Evolutionary conservation across 345 rosid genomes (phyloP), one percentile per base, ranked within the genome.

Genomic region (Conringia planisiliqua): DNA sequence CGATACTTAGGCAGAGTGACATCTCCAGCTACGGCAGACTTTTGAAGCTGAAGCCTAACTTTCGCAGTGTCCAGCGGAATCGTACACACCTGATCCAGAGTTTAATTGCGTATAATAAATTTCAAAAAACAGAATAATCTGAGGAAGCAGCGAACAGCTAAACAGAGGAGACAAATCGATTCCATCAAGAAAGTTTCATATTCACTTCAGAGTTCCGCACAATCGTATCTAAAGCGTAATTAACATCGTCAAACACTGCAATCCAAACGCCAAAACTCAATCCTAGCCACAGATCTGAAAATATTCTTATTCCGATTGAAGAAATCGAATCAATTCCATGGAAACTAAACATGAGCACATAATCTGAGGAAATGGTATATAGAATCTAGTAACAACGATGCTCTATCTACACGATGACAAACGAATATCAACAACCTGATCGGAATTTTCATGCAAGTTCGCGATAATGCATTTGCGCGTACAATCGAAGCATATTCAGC

Each of bases 41-140:
- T 88, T 69, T 96, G 99, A 55, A 96, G 98, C 87, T 96, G 99
- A 69, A 96, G 99, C 85, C 99, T 89, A 44, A 96, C 99, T 82
- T 96, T 92, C 32, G 99, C 99, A 80, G 96, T 90, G 81, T 92
- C 98, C 85, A 96, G 73, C 13, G 99, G 99, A 83, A 96, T 92
- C 5, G 99, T 96, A 65, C 96, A 92, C 38, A 90, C 80, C 99
- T 96, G 81, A 71, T 82, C 52, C 74, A 56, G 32, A 58, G 61
- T 61, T 27, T 14, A 66, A 71, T 57, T 12, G 65, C 56, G 60
- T 59, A 42, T 59, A 42, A 26, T 17, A 60, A 33, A 10, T 0
- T 14, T 58, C 46, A 50, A 48, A 51, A 56, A 63, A 60, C 22
- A 27, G 12, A 54, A 38, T 14, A 46, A 44, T 32, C 24, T 5